phyloP scores from a whole-genome alignment of 2,329 filamentous ascomycete genomes.

The Curvularia spicifera region DNA sequence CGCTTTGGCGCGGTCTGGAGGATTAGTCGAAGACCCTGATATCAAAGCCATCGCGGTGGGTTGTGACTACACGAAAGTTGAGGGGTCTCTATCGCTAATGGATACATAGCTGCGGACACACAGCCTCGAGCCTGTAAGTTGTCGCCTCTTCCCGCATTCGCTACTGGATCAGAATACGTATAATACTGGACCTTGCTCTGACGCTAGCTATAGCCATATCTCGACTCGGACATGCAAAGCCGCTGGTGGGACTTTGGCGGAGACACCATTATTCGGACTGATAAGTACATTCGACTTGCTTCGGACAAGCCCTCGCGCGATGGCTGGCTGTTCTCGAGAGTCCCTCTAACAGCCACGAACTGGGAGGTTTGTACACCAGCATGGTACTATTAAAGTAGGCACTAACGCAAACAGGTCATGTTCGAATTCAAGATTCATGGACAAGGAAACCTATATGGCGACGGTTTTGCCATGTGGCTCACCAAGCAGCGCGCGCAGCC shows the following conservation, averaged over 20 bases:
- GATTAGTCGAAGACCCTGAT: slow-evolving; percentile 52
- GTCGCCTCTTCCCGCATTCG: slow-evolving; percentile 6
- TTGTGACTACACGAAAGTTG: slow-evolving; percentile 23
- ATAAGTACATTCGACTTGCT: slow-evolving; percentile 87
- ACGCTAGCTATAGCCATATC: slow-evolving; percentile 72
- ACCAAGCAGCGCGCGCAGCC: slow-evolving; percentile 85
- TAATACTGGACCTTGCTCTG: slow-evolving; percentile 15
- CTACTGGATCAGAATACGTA: background rate
- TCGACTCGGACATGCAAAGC: slow-evolving; percentile 97
- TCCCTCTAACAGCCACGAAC: slow-evolving; percentile 95
- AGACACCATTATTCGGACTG: slow-evolving; percentile 81
- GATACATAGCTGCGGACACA: slow-evolving; percentile 77
- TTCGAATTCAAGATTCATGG: slow-evolving; percentile 95
- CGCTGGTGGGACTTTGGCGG: slow-evolving; percentile 99
- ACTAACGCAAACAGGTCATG: slow-evolving; percentile 67
- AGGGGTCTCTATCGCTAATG: slow-evolving; percentile 28
- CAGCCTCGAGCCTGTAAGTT: slow-evolving; percentile 76
- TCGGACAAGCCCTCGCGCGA: slow-evolving; percentile 88
- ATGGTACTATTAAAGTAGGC: background rate
- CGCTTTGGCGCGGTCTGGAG: slow-evolving; percentile 36
- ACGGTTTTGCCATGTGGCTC: slow-evolving; percentile 97
- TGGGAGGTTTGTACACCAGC: slow-evolving; percentile 71
- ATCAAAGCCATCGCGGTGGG: slow-evolving; percentile 71
- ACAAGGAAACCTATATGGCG: slow-evolving; percentile 86
- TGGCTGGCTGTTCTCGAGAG: slow-evolving; percentile 92